Percentiles rank a stretch among this genome's conserved stretches.
phyloP scores from a whole-genome alignment of 2,329 filamentous ascomycete genomes.

The Pseudogymnoascus sp. region DNA sequence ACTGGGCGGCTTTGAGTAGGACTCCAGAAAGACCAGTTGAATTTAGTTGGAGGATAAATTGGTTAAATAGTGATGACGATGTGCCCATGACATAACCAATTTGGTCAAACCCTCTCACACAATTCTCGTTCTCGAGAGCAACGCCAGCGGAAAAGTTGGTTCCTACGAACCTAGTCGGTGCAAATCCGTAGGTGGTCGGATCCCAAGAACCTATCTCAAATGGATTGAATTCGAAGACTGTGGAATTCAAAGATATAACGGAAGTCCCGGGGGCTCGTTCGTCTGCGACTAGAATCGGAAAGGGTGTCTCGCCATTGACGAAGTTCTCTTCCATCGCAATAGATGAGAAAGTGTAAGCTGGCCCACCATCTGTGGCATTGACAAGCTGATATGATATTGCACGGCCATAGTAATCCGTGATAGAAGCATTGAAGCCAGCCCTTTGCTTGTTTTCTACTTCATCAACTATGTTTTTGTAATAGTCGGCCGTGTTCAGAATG shows the following conservation, averaged over 20 bases:
- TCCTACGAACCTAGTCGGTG: constrained; percentile 61
- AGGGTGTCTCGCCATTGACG: constrained; percentile 53
- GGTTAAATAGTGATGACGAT: constrained; percentile 77
- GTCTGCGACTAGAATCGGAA: constrained; percentile 67
- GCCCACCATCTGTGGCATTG: constrained; percentile 65
- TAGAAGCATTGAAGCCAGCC: constrained; percentile 58
- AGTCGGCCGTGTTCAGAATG: constrained; percentile 47
- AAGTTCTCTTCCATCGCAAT: constrained; percentile 58
- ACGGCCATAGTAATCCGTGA: constrained; percentile 86
- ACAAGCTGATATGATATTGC: constrained; percentile 78
- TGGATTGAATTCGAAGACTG: constrained; percentile 69
- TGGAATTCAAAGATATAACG: constrained; percentile 60
- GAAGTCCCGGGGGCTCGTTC: constrained; percentile 53
- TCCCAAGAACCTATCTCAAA: constrained; percentile 74
- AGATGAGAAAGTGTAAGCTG: constrained; percentile 74
- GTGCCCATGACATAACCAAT: constrained; percentile 80
- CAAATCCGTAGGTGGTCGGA: constrained; percentile 62
- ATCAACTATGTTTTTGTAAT: constrained; percentile 52
- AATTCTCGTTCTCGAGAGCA: constrained; percentile 48
- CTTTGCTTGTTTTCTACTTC: constrained; percentile 53
- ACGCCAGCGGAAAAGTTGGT: constrained; percentile 60
- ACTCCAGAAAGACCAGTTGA: constrained; percentile 25
- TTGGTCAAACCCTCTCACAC: constrained; percentile 75
- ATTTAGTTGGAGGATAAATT: constrained; percentile 60
- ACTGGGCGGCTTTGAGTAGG: constrained; percentile 38